Percentiles rank a stretch among this genome's conserved stretches.
Evolutionary conservation across 2,329 filamentous ascomycete species (phyloP).

Genomic region (Botryotinia calthae): DNA sequence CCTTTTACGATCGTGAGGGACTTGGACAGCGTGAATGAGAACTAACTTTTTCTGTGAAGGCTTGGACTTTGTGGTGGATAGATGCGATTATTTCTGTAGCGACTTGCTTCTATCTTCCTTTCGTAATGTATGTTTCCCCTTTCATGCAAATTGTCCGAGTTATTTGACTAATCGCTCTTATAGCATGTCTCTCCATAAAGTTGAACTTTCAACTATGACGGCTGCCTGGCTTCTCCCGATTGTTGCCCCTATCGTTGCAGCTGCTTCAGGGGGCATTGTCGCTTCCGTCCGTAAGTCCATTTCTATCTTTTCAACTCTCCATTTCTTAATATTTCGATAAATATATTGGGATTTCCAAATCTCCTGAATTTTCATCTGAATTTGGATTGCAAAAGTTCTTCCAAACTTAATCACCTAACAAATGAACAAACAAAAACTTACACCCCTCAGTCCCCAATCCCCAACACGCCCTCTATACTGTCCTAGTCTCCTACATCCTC

Average conservation of each 20-base stretch:
- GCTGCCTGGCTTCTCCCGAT: conserved; percentile 65
- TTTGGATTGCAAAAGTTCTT: too few species aligned
- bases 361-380: background rate
- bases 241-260: conserved; percentile 63
- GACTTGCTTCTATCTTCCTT: conserved; percentile 55
- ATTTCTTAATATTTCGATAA: background rate
- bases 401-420: background rate
- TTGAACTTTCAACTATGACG: conserved; percentile 56
- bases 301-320: background rate
- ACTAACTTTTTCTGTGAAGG: conserved; percentile 31
- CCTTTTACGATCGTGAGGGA: background rate
- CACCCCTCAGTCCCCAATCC: conserved; percentile 46
- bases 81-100: conserved; percentile 53
- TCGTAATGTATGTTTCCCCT: conserved; percentile 47
- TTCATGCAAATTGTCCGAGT: background rate
- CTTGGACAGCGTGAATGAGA: conserved; percentile 17
- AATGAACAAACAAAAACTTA: background rate
- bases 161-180: conserved; percentile 13
- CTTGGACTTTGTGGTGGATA: conserved; percentile 59
- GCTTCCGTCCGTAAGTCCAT: conserved; percentile 46
- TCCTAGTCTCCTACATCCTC: conserved; percentile 64
- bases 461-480: conserved; percentile 56
- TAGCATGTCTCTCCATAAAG: conserved; percentile 40
- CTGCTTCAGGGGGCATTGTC: conserved; percentile 62
- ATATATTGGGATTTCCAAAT: background rate